Base-by-base conservation (phyloP, 768 basidiomycete genomes). In the Podaxis carcinomalis region DNA sequence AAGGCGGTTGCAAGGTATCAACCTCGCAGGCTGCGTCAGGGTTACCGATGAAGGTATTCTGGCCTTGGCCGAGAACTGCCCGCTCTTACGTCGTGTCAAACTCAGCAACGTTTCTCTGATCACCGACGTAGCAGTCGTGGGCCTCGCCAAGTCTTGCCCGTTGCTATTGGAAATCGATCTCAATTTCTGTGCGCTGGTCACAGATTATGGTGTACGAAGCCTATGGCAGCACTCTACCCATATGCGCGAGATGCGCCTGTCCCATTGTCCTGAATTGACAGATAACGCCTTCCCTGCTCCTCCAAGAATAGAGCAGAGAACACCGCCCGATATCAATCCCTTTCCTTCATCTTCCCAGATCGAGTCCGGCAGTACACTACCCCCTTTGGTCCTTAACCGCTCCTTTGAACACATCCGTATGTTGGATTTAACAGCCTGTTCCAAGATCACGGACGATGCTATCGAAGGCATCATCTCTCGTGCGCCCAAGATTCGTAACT, bases 121-220 rank as follows among this genome's bases (percentile, higher is more conserved):
- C 62, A 95, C 94, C 0, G 92, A 96, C 67, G 72, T 72, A 25
- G 80, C 94, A 27, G 79, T 99, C 66, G 83, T 87, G 36, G 81
- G 86, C 35, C 80, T 99, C 54, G 90, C 90, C 36, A 82, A 82
- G 63, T 81, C 80, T 4, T 96, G 94, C 69, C 90, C 92, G 0
- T 80, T 94, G 54, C 83, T 99, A 25, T 83, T 99, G 59, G 97
- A 99, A 73, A 86, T 98, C 66, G 97, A 99, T 74, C 86, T 99
- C 68, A 89, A 92, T 68, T 82, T 86, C 63, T 95, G 95, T 76
- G 81, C 83, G 62, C 78, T 78, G 57, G 82, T 98, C 68, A 89
- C 93, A 16, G 88, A 97, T 69, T 70, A 79, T 13, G 81, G 91
- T 32, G 78, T 95, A 59, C 88, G 93, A 57, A 88, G 93, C 64